Base-by-base conservation (phyloP, 257 asterid genomes). In the Coffea canephora region DNA sequence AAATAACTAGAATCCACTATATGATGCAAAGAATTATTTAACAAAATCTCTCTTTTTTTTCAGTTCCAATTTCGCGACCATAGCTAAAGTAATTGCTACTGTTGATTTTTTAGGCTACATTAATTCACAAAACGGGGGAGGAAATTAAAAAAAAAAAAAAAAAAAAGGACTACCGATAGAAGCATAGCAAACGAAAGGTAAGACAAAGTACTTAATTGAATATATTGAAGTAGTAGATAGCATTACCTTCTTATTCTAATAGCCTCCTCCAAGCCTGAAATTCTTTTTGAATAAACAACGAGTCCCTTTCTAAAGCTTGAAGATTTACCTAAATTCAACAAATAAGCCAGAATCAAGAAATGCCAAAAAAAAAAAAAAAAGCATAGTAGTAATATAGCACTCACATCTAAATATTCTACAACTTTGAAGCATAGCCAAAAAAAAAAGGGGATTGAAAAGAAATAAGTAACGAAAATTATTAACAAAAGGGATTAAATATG, bases 211-310 rank as follows among this genome's bases (percentile, higher is more conserved):
- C 18, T 15, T 18, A 64, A 15, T 52, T 39, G 41, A 39, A 34
- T 3, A 59, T 19, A 39, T 41, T 52, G 57, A 78, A 78, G 25
- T 16, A 73, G 48, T 5, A 66, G 25, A 65, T 27, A 57, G 39
- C 3, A 65, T 43, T 87, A 90, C 98, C 95, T 93, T 86, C 88
- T 78, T 80, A 91, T 93, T 86, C 97, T 87, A 78, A 95, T 86
- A 68, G 95, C 89, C 89, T 95, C 98, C 88, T 92, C 98, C 88
- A 95, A 88, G 64, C 99, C 99, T 6, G 97, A 91, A 62, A 91
- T 57, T 78, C 85, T 87, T 90, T 91, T 95, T n/a, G 96, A 87
- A 57, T 85, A 86, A 87, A 95, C 81, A 81, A 83, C 86, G 72
- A 89, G 82, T 78, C 81, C 79, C 80, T 86, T 87, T 27, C 76